phyloP scores from a whole-genome alignment of 345 rosid genomes.

The Cochlearia excelsa region DNA sequence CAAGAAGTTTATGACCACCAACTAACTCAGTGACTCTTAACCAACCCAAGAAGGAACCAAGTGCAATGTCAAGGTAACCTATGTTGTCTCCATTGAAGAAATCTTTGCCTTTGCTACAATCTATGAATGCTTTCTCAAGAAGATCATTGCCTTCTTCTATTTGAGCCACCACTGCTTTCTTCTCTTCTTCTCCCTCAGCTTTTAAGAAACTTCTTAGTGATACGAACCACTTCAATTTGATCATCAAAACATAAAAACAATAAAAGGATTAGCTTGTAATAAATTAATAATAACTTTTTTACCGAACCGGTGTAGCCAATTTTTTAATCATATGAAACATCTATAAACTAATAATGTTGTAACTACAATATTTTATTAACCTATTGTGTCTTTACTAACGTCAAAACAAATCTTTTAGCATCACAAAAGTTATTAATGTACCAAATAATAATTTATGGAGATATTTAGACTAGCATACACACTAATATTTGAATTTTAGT shows the following conservation, averaged over 20 bases:
- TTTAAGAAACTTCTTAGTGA: slow-evolving; percentile 25
- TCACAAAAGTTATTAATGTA: too few relatives aligned
- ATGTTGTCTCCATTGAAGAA: slow-evolving; percentile 72
- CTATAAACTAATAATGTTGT: too few relatives aligned
- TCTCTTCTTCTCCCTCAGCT: slow-evolving; percentile 47
- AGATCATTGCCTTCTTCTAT: slow-evolving; percentile 39
- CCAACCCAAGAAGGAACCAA: slow-evolving; percentile 65
- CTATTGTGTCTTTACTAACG: too few relatives aligned
- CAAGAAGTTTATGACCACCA: slow-evolving; percentile 41
- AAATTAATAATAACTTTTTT: not conserved
- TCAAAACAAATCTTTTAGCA: too few relatives aligned
- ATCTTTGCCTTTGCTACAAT: slow-evolving; percentile 60
- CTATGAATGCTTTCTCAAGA: slow-evolving; percentile 53
- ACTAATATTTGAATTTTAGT: too few relatives aligned
- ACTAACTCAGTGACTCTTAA: slow-evolving; percentile 47
- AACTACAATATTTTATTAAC: too few relatives aligned
- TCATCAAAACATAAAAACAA: slow-evolving; percentile 6
- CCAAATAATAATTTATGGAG: too few relatives aligned
- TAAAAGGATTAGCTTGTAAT: not conserved
- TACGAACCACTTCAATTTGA: slow-evolving; percentile 47
- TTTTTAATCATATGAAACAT: too few relatives aligned
- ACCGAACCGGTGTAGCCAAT: too few relatives aligned
- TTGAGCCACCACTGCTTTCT: slow-evolving; percentile 35
- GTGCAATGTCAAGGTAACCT: slow-evolving; percentile 63
- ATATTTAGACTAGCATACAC: too few relatives aligned